These are phyloP conservation scores for Juglanconis oblonga DNA, from an alignment of 2,329 filamentous ascomycete species.

Conservation along the genomic window DNA sequence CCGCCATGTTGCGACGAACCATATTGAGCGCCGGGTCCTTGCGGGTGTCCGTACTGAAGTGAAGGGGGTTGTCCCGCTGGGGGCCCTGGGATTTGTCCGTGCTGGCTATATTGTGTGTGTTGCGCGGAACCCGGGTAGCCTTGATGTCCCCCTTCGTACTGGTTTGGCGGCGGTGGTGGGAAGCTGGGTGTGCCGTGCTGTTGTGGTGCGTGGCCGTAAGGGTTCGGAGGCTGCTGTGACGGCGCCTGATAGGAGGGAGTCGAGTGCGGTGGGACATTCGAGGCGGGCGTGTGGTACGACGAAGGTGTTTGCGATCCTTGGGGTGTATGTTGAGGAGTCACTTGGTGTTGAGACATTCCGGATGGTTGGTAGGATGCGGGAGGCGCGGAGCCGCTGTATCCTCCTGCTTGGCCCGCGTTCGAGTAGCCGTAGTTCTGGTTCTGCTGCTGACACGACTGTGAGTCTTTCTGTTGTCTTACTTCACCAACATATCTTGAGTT, in stretches of 20 bases:
- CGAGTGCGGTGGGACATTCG: conserved; percentile 22
- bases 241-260: conserved; percentile 19
- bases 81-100: conserved; percentile 16
- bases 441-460: neutral
- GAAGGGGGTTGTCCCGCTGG: conserved; percentile 26
- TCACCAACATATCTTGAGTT: neutral
- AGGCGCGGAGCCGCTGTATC: conserved; percentile 62
- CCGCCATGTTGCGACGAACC: conserved; percentile 21
- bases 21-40: conserved; percentile 14
- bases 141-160: conserved; percentile 15
- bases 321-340: conserved; percentile 28
- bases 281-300: conserved; percentile 23
- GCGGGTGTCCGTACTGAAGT: conserved; percentile 11
- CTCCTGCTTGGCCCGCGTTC: conserved; percentile 49
- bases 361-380: conserved; percentile 54
- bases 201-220: conserved; percentile 27
- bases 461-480: neutral
- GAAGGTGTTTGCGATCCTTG: neutral
- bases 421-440: conserved; percentile 62
- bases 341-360: conserved; percentile 23
- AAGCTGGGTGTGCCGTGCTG: conserved; percentile 19
- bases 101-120: conserved; percentile 21
- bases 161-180: conserved; percentile 8
- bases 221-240: neutral
- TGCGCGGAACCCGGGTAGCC: conserved; percentile 12